phyloP scores from a whole-genome alignment of 2,329 filamentous ascomycete genomes.

The Diaporthe australafricana region DNA sequence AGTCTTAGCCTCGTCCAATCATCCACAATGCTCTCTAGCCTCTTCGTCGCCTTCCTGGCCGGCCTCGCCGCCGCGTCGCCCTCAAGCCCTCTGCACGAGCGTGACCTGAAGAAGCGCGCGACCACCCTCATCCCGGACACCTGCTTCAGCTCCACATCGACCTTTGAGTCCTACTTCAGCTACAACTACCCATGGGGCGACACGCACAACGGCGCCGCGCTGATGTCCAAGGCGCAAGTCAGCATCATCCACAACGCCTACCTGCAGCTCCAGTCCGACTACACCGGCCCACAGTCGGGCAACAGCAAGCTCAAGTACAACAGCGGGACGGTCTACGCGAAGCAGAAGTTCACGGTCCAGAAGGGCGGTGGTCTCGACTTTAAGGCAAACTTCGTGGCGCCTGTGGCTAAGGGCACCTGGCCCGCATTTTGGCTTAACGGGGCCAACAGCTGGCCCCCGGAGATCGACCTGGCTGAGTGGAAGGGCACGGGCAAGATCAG shows the following conservation, averaged over 20 bases:
- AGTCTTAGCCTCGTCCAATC: neutral
- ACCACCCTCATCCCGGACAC: constrained; percentile 50
- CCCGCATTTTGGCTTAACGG: constrained; percentile 68
- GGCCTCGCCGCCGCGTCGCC: constrained; percentile 25
- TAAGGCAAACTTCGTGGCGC: constrained; percentile 51
- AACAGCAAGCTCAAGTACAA: constrained; percentile 60
- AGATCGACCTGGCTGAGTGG: constrained; percentile 69
- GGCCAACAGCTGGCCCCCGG: constrained; percentile 64
- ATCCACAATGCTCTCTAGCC: constrained; percentile 25
- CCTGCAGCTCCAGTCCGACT: constrained; percentile 58
- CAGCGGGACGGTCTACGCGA: constrained; percentile 54
- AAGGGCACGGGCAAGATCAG: constrained; percentile 64
- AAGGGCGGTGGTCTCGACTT: constrained; percentile 53
- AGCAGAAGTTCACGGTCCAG: constrained; percentile 51
- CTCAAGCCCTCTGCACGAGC: constrained; percentile 28
- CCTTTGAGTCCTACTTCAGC: constrained; percentile 55
- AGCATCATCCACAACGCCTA: constrained; percentile 50
- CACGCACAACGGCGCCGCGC: constrained; percentile 65
- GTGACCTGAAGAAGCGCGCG: constrained; percentile 35
- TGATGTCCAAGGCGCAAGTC: constrained; percentile 61
- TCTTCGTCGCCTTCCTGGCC: constrained; percentile 29
- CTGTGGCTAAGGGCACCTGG: constrained; percentile 59
- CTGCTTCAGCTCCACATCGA: constrained; percentile 48
- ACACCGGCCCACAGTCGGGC: constrained; percentile 51
- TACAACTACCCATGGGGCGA: constrained; percentile 67